phyloP scores from a whole-genome alignment of 176 grass and related monocot species.

The Lolium perenne region DNA sequence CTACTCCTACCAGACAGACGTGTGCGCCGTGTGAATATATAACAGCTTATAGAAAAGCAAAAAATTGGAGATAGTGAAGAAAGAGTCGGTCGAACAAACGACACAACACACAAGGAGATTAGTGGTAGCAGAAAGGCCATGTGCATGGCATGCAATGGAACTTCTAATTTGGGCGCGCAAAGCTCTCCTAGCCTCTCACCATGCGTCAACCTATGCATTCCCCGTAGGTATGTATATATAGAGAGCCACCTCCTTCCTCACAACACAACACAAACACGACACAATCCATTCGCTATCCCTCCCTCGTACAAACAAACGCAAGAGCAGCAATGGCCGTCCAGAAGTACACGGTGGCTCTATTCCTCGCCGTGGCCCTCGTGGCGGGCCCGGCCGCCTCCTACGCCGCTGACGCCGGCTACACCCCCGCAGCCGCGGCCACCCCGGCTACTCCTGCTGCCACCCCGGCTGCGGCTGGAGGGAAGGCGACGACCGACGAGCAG shows the following conservation, averaged over 20 bases:
- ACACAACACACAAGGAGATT: neutral
- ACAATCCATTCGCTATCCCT: neutral
- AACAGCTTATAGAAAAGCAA: too few relatives aligned
- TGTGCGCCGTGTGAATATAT: too few relatives aligned
- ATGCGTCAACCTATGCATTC: neutral
- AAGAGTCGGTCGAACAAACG: too few relatives aligned
- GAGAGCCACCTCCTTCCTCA: neutral
- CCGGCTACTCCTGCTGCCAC: too few relatives aligned
- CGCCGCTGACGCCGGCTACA: neutral
- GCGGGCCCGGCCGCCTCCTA: slow-evolving; percentile 5
- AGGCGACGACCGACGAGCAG: neutral
- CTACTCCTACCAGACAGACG: too few relatives aligned
- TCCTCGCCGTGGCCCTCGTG: neutral
- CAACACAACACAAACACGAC: neutral
- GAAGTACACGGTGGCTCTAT: slow-evolving; percentile 3
- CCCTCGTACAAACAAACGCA: neutral
- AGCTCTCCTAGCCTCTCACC: slow-evolving; percentile 8
- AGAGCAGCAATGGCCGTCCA: neutral
- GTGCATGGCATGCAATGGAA: neutral
- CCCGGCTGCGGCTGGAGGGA: neutral
- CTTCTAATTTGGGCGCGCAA: neutral
- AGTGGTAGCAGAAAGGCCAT: neutral
- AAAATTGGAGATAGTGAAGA: too few relatives aligned
- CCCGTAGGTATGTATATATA: neutral
- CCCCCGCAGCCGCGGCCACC: neutral